phyloP scores from a whole-genome alignment of 176 grass and related monocot genomes.

The Sorghum bicolor region DNA sequence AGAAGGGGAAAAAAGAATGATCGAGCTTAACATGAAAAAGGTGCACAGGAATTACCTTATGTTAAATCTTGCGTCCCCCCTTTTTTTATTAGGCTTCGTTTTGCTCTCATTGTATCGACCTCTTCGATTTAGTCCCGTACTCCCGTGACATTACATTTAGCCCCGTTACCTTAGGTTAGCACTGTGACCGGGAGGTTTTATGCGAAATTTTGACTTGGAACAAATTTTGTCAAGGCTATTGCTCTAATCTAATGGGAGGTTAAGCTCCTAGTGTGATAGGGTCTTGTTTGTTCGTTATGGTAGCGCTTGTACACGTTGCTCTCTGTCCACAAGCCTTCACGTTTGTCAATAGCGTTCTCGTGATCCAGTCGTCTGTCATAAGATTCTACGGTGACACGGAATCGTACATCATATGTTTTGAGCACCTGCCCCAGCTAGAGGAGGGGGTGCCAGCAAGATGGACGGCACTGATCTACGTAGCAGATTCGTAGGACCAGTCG shows the following conservation, averaged over 20 bases:
- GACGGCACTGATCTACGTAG: conserved; percentile 16
- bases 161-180: no score
- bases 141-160: no score
- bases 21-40: conserved; percentile 46
- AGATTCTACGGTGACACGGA: neutral
- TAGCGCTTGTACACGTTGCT: neutral
- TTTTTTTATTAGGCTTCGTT: neutral
- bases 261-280: no score
- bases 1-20: conserved; percentile 11
- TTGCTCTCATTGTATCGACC: neutral
- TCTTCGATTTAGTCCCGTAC: no score
- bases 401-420: neutral
- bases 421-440: neutral
- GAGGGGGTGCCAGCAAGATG: neutral
- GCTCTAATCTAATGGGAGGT: neutral
- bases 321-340: neutral
- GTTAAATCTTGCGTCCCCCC: neutral
- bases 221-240: neutral
- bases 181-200: neutral
- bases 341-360: neutral
- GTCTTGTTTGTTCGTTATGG: no score
- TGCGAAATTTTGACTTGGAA: neutral
- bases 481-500: neutral
- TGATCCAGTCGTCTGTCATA: conserved; percentile 13
- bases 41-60: conserved; percentile 27